Base-by-base conservation (phyloP, 805 yeast species). In the Wickerhamiella vanderwaltii region DNA sequence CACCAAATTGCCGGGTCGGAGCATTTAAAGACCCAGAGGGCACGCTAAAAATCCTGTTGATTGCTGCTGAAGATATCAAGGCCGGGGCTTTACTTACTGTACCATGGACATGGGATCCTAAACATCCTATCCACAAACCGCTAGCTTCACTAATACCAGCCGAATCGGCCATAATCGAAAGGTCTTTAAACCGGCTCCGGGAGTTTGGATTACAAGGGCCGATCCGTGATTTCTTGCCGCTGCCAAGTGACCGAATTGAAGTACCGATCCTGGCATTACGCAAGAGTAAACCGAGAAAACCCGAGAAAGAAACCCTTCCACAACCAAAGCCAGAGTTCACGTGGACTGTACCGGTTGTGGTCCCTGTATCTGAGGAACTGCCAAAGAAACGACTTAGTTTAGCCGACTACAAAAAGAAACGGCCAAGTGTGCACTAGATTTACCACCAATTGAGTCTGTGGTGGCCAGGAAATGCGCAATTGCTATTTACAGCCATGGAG, bases 91-190 rank as follows among this genome's bases (percentile, higher is more conserved):
- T 87, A 54, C 60, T 88, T 16, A 70, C 87, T 0, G 59, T 85
- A 7, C 73, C 77, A 1, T 88, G 97, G 97, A 83, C 79, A 46
- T 88, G 95, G 94, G 94, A 86, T 54, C 55, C 60, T 3, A 48
- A 63, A 13, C 95, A 86, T 56, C 94, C 96, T 2, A 80, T 85
- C 29, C 62, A 65, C 41, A 67, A 68, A 48, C 60, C 80, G 42
- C 64, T 16, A 12, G 15, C 11, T 1, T 18, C 16, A n/a, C 35
- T 18, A 71, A 19, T 58, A 63, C 22, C 48, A 60, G 52, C 41
- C 18, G 34, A 48, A 31, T 30, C 32, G 39, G 49, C 45, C 46
- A 29, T 29, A 47, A 16, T 37, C 39, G n/a, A 39, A 9, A 19
- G 29, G 6, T 25, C 32, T 11, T 6, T 32, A n/a, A 20, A 9